Base-by-base conservation (phyloP, 78 protist genomes). In the Emiliania huxleyi region DNA sequence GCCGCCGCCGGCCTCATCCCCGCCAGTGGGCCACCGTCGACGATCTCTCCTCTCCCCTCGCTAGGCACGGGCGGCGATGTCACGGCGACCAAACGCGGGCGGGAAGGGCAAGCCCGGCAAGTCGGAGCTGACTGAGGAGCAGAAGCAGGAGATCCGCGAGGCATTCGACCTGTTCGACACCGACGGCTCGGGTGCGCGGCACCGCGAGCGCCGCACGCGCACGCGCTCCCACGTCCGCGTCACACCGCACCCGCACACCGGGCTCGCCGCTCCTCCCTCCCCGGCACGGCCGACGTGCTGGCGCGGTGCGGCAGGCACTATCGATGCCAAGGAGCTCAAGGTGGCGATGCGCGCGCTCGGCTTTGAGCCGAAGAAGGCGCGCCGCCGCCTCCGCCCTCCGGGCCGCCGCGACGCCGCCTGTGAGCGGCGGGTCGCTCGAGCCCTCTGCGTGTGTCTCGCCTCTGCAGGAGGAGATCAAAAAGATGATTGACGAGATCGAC, bases 281-380 rank as follows among this genome's bases (percentile, higher is more conserved):
- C n/a, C n/a, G n/a, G n/a, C n/a, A n/a, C n/a, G n/a, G n/a, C n/a
- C n/a, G n/a, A n/a, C n/a, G n/a, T n/a, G n/a, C n/a, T n/a, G n/a
- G 4, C 77, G 37, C 33, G 19, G 37, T 2, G 6, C 83, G 22
- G 44, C 83, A 73, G 99, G 98, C n/a, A 87, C 97, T 35, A 98
- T 98, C 69, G 98, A 97, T 46, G 96, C 95, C 38, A 96, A 97
- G 62, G 99, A 98, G 94, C 94, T 98, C 46, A 96, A 96, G 95
- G 99, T 97, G 25, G 99, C 98, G 21, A 97, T 98, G 98, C 94
- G 98, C 0, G 99, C 99, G 1, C 96, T 98, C 8, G 99, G 99
- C 12, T 97, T 98, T 83, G 99, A 98, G 93, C 97, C 97, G 35
- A 97, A 97, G 96, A 96, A 96, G 91, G 62, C 62, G 15, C 62